Conservation (phyloP, 169 alveolate species). For the Cyclospora cayetanensis region DNA sequence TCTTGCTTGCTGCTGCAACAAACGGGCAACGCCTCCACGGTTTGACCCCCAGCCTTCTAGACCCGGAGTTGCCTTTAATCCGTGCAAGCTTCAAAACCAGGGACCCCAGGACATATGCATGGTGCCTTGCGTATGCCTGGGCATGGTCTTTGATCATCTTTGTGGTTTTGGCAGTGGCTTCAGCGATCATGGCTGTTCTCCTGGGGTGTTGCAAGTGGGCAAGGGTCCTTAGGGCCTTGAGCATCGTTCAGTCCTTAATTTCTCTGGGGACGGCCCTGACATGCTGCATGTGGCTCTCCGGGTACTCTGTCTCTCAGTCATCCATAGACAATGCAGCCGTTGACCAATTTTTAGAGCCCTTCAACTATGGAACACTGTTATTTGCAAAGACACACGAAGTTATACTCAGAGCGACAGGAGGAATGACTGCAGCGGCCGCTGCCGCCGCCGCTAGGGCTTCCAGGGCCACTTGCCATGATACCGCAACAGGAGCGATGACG, state of each 20-base stretch:
- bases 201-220: conserved; percentile 62
- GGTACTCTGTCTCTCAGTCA: conserved; percentile 47
- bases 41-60: neutral
- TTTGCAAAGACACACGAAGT: conserved; percentile 39
- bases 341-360: neutral
- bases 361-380: conserved; percentile 48
- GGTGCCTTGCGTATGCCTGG: conserved; percentile 28
- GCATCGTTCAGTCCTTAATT: conserved; percentile 39
- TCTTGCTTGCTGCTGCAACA: conserved; percentile 9
- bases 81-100: neutral
- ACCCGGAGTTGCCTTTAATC: conserved; percentile 27
- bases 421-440: conserved; percentile 25
- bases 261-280: neutral
- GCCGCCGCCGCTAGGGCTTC: conserved; percentile 24
- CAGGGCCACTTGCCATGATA: conserved; percentile 61
- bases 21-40: conserved; percentile 52
- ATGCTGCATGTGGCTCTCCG: conserved; percentile 21
- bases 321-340: neutral
- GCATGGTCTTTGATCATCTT: neutral
- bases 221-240: neutral
- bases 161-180: neutral
- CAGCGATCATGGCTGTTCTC: neutral
- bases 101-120: conserved; percentile 37
- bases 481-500: conserved; percentile 43
- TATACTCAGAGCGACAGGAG: conserved; percentile 34